Base-by-base conservation (phyloP, 306 rosid species). In the Alnus glutinosa region DNA sequence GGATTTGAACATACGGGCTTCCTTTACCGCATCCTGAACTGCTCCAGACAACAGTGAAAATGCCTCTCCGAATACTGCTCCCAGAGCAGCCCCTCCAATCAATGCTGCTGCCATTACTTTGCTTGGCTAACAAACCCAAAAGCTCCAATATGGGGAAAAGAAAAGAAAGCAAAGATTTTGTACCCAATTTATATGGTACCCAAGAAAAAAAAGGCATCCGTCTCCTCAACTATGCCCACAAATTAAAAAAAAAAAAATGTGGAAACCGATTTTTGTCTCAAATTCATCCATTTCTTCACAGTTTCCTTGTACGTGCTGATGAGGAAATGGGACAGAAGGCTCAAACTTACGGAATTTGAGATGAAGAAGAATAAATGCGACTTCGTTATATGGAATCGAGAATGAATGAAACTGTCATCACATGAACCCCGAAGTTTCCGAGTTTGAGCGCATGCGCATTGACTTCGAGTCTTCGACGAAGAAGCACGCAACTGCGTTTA, bases 1-100 rank as follows among this genome's bases (percentile, higher is more conserved):
- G 59, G 70, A 4, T 58, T 32, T 46, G 67, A 84, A 81, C 54
- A 18, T 9, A n/a, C 5, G 16, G 32, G 69, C 23, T 50, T 68
- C 74, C 15, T 14, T 7, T 39, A 32, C 52, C 18, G 42, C 64
- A 23, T 74, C 13, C 28, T 32, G 42, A 48, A 81, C n/a, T 0
- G 4, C 55, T 3, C 16, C 49, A 48, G 28, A 11, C 44, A 81
- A 58, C 15, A 5, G 13, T 3, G 19, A 3, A 42, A 67, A 18
- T n/a, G 13, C 30, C 50, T 55, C 28, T 23, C 28, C 28, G 28
- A 23, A 23, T 23, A 23, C 28, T 23, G 28, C 67, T 15, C 55
- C 76, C 54, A 77, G 54, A 3, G 37, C 61, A 0, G 70, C 70
- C 5, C 80, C 82, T 36, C 52, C 23, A 23, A 23, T 0, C 28